These are phyloP conservation scores for Pyricularia pennisetigena DNA, from an alignment of 2,329 filamentous ascomycete genomes.

Conservation along the genomic window DNA sequence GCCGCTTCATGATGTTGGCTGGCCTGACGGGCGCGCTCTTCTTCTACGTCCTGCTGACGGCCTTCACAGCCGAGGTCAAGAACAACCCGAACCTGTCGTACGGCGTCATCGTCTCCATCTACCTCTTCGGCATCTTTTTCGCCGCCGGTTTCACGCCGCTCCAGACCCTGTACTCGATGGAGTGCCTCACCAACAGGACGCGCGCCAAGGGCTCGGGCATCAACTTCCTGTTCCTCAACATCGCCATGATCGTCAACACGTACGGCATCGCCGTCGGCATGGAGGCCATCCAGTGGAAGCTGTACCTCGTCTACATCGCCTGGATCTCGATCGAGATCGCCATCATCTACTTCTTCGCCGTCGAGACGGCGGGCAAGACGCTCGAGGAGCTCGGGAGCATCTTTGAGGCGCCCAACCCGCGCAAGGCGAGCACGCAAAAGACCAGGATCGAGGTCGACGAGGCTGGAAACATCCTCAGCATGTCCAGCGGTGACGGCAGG, in stretches of 20 bases:
- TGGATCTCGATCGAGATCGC: slow-evolving; percentile 21
- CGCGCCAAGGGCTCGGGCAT: slow-evolving; percentile 25
- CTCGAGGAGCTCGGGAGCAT: slow-evolving; percentile 26
- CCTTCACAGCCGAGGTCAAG: slow-evolving; percentile 20
- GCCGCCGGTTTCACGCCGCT: slow-evolving; percentile 5
- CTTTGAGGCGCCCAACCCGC: slow-evolving; percentile 21
- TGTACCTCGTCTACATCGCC: slow-evolving; percentile 26
- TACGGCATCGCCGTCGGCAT: slow-evolving; percentile 9
- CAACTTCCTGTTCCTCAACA: slow-evolving; percentile 12
- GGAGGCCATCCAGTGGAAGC: slow-evolving; percentile 9
- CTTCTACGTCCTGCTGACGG: slow-evolving; percentile 20
- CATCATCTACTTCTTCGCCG: slow-evolving; percentile 17
- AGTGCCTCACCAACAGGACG: slow-evolving; percentile 25
- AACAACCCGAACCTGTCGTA: slow-evolving; percentile 14
- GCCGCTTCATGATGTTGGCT: slow-evolving; percentile 27
- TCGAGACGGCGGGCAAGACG: slow-evolving; percentile 27
- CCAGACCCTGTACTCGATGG: slow-evolving; percentile 10
- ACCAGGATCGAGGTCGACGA: neutral
- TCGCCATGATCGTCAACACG: slow-evolving; percentile 22
- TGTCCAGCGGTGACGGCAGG: neutral
- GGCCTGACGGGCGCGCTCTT: slow-evolving; percentile 18
- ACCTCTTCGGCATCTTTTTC: neutral
- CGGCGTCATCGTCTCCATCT: slow-evolving; percentile 15
- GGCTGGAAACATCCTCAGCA: neutral
- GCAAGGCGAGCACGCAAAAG: slow-evolving; percentile 2